These are phyloP conservation scores for slime mould (Dictyostelium discoideum) DNA, from an alignment of 78 protist genomes.

Conservation along the genomic window DNA sequence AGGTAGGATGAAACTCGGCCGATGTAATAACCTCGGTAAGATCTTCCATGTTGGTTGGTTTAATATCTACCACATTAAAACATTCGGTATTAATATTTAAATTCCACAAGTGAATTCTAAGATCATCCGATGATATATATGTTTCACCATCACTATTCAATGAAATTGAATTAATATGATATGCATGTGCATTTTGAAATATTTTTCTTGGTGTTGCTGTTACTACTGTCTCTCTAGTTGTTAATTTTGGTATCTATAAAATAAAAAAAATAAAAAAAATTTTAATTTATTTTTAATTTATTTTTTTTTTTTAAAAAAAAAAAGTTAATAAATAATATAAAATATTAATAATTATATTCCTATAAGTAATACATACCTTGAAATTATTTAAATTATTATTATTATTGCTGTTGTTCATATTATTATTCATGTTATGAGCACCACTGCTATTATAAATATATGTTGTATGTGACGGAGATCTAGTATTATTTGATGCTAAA, in stretches of 20 bases:
- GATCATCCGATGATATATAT: conserved; percentile 95
- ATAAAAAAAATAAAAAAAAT: too few relatives aligned
- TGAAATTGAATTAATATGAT: conserved; percentile 98
- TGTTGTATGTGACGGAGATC: conserved; percentile 27
- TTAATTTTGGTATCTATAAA: conserved; percentile 73
- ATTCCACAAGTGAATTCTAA: conserved; percentile 98
- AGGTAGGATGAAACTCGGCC: conserved; percentile 95
- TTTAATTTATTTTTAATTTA: neutral
- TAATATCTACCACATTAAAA: conserved; percentile 97
- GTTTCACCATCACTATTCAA: conserved; percentile 78
- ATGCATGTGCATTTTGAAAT: conserved; percentile 97
- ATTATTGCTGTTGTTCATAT: conserved; percentile 26
- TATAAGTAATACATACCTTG: conserved; percentile 5
- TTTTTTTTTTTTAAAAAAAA: neutral
- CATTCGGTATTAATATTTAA: conserved; percentile 72
- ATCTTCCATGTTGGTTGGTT: conserved; percentile 98
- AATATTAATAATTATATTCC: neutral
- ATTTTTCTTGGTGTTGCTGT: conserved; percentile 85
- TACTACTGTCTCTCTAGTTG: conserved; percentile 66
- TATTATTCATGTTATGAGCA: conserved; percentile 8
- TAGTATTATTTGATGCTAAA: neutral
- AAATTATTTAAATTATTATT: conserved; percentile 36
- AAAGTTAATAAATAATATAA: too few relatives aligned
- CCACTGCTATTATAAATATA: conserved; percentile 23
- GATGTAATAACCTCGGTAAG: conserved; percentile 98